A percentile compares a stretch with the other conserved stretches of the same genome.
Conservation (phyloP, 1,284 basidiomycete genomes). For the Agroathelia rolfsii region DNA sequence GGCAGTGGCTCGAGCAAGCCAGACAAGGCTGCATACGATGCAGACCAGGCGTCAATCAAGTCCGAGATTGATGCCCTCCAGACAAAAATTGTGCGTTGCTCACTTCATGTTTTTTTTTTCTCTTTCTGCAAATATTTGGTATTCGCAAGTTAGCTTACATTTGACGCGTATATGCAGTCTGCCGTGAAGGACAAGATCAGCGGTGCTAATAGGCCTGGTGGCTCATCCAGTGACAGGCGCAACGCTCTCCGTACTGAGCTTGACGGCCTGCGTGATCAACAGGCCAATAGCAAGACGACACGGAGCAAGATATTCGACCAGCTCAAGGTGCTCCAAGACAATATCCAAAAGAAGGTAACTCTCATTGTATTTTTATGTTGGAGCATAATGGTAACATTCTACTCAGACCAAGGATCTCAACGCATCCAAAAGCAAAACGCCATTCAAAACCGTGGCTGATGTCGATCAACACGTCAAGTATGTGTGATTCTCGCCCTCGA, state of each 20-base stretch:
- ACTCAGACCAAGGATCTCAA: conserved; percentile 82
- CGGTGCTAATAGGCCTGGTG: conserved; percentile 43
- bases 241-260: conserved; percentile 75
- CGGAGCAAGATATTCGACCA: conserved; percentile 77
- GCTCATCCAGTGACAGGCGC: conserved; percentile 63
- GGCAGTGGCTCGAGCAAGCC: conserved; percentile 46
- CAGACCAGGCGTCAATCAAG: conserved; percentile 77
- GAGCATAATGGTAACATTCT: conserved; percentile 8
- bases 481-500: conserved; percentile 16
- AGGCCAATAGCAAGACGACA: conserved; percentile 72
- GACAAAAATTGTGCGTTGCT: conserved; percentile 60
- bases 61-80: conserved; percentile 77
- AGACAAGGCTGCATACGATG: conserved; percentile 73
- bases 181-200: conserved; percentile 74
- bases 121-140: conserved; percentile 2
- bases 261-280: conserved; percentile 70
- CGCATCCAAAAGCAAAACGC: conserved; percentile 68
- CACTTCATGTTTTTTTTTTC: conserved; percentile 1
- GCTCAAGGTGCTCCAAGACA: conserved; percentile 75
- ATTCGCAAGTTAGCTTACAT: conserved; percentile 2
- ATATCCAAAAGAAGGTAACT: conserved; percentile 71
- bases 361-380: conserved; percentile 8
- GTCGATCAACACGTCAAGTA: conserved; percentile 83
- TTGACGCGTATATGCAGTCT: conserved; percentile 35
- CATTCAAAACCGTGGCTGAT: conserved; percentile 84